Evolutionary conservation across 768 basidiomycete genomes (phyloP).

Genomic region (Calocybe indica): DNA sequence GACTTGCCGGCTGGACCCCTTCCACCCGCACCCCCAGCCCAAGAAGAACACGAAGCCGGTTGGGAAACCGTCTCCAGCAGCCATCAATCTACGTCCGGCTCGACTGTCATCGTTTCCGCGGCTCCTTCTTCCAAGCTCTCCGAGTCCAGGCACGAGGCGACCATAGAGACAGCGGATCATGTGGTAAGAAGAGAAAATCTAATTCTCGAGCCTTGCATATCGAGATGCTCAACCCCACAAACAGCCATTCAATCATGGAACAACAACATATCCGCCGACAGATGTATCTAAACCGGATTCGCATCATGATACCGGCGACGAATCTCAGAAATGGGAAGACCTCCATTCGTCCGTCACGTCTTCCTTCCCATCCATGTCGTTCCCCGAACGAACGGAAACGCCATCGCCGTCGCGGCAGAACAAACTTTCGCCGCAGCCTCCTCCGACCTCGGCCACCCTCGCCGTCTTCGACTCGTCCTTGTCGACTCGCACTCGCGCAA

Average conservation of each 20-base stretch:
- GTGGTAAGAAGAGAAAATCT: too few species aligned
- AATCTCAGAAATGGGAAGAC: conserved; percentile 70
- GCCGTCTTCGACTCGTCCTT: conserved; percentile 68
- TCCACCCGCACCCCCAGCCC: conserved; percentile 2
- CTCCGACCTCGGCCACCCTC: conserved; percentile 48
- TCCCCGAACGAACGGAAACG: conserved; percentile 56
- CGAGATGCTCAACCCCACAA: too few species aligned
- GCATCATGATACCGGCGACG: conserved; percentile 31
- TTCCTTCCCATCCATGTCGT: conserved; percentile 79
- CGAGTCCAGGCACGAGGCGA: too few species aligned
- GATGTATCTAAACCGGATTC: conserved; percentile 26
- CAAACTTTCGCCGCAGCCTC: conserved; percentile 15
- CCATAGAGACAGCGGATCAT: too few species aligned
- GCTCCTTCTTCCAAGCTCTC: too few species aligned
- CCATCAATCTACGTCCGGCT: conserved; percentile 2
- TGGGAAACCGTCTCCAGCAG: conserved; percentile 30
- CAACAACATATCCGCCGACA: conserved; percentile 7
- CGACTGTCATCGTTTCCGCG: too few species aligned
- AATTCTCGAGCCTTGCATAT: too few species aligned
- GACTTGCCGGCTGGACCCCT: not conserved
- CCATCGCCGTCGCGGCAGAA: conserved; percentile 33
- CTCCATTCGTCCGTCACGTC: conserved; percentile 52
- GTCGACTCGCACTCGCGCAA: conserved; percentile 58
- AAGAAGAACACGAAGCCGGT: conserved; percentile 18
- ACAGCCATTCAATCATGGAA: not conserved